Base-by-base conservation (phyloP, 1,284 basidiomycete species). In the Mycosarcoma maydis region DNA sequence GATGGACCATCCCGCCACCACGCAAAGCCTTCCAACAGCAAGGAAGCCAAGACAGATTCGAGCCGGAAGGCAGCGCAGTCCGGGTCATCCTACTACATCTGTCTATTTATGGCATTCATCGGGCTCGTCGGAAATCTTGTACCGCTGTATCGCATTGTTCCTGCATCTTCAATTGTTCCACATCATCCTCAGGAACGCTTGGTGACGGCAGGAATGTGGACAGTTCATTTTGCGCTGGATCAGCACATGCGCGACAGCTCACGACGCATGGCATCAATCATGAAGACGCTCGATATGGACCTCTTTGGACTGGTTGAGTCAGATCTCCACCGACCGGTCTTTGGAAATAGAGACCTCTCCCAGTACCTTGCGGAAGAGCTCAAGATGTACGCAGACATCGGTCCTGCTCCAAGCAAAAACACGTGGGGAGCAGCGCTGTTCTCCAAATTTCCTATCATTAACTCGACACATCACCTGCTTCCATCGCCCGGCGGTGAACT, bases 151-250 rank as follows among this genome's bases (percentile, higher is more conserved):
- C 60, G 86, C 9, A 77, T 87, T 16, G 84, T 87, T 1, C 73
- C 87, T 2, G 52, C 85, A 4, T 87, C 88, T 16, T 80, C 88
- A 20, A 81, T 89, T 8, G 83, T 84, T 37, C 91, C 92, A 2
- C 88, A 88, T 82, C 87, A 88, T 58, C 83, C 88, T 8, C 87
- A 86, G 6, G 86, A 89, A 10, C 85, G 90, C 19, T 85, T 92
- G 19, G 84, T 95, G 40, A 90, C 89, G n/a, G 89, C 90, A 10
- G 94, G 92, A 1, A 94, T 96, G 55, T 95, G 92, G 92, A 94
- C 94, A 0, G 75, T 77, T 20, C 75, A 77, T 47, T 73, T 73
- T 53, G 69, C 72, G 23, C 65, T 79, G 20, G 78, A 80, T 37
- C 78, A 80, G 59, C 34, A 58, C 36, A 70, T 80, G 69, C 75